Conservation (phyloP, 352 stramenopile species). For the Phytophthora kernoviae region DNA sequence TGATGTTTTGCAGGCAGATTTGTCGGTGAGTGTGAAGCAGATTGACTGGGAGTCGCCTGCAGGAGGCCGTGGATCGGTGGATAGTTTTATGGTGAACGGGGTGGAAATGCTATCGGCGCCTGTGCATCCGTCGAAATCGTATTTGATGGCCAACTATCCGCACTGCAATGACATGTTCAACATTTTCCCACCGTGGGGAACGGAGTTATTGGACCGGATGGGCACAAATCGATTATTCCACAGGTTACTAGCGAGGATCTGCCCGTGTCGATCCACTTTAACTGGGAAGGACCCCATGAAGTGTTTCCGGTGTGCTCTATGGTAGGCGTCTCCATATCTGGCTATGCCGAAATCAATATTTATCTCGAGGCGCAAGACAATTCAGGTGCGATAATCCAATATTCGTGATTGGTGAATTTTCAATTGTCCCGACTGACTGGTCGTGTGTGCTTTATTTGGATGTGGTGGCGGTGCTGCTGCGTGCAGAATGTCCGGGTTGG, state of each 20-base stretch:
- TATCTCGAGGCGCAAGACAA: conserved; percentile 86
- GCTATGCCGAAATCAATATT: conserved; percentile 79
- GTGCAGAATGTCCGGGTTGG: conserved; percentile 75
- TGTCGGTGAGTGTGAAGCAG: conserved; percentile 81
- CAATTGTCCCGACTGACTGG: not conserved
- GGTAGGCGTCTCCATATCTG: conserved; percentile 72
- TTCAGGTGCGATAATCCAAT: conserved; percentile 39
- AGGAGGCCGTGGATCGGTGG: conserved; percentile 57
- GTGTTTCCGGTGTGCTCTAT: conserved; percentile 74
- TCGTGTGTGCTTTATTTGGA: not conserved
- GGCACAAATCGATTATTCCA: conserved; percentile 67
- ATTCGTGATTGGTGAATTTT: not conserved
- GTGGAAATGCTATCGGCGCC: conserved; percentile 59
- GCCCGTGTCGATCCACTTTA: conserved; percentile 55
- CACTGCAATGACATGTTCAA: conserved; percentile 89
- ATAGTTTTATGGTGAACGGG: conserved; percentile 67
- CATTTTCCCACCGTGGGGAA: conserved; percentile 80
- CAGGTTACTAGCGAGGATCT: conserved; percentile 51
- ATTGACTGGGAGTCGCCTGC: conserved; percentile 74
- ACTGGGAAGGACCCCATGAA: conserved; percentile 64
- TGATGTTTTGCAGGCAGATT: conserved; percentile 54
- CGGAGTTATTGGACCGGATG: conserved; percentile 62
- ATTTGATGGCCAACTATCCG: conserved; percentile 72
- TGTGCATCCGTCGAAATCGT: conserved; percentile 67
- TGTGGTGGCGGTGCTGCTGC: not conserved